A percentile compares a stretch with the other conserved stretches of the same genome.
Evolutionary conservation across 805 yeast species (phyloP).

Genomic region (Pichia eremophila): DNA sequence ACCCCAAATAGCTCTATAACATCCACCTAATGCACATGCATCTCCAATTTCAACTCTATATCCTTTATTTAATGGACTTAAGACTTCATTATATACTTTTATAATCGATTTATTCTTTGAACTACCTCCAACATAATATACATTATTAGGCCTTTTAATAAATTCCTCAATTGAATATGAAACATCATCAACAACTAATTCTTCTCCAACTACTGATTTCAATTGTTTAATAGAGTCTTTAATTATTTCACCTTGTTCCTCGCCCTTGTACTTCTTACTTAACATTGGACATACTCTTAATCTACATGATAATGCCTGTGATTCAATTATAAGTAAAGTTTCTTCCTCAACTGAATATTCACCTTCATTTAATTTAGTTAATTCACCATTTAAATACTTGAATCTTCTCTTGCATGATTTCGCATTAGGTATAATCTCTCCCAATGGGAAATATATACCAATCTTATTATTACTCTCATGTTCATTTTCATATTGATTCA

Average conservation of each 20-base stretch:
- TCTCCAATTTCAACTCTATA: slow-evolving; percentile 69
- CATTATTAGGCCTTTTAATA: slow-evolving; percentile 51
- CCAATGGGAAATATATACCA: slow-evolving; percentile 79
- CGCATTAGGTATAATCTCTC: slow-evolving; percentile 87
- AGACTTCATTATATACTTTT: slow-evolving; percentile 54
- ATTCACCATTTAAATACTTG: slow-evolving; percentile 21
- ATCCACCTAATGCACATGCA: slow-evolving; percentile 91
- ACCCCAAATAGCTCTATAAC: slow-evolving; percentile 73
- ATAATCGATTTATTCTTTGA: slow-evolving; percentile 65
- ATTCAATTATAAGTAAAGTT: slow-evolving; percentile 70
- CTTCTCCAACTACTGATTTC: slow-evolving; percentile 9
- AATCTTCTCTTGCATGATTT: slow-evolving; percentile 53
- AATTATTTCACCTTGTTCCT: slow-evolving; percentile 1
- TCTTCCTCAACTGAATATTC: slow-evolving; percentile 50
- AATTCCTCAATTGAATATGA: slow-evolving; percentile 35
- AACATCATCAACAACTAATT: slow-evolving; percentile 33
- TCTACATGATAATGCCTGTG: slow-evolving; percentile 81
- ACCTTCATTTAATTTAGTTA: slow-evolving; percentile 22
- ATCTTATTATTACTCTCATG: slow-evolving; percentile 27
- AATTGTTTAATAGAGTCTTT: neutral
- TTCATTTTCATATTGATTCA: slow-evolving; percentile 10
- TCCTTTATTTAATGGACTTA: slow-evolving; percentile 60
- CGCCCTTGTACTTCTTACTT: slow-evolving; percentile 9
- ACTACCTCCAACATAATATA: slow-evolving; percentile 84
- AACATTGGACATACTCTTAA: slow-evolving; percentile 72